Evolutionary conservation across 2,329 filamentous ascomycete genomes (phyloP), one percentile per base, ranked within the genome.

Genomic region (Aspergillus amoenus): DNA sequence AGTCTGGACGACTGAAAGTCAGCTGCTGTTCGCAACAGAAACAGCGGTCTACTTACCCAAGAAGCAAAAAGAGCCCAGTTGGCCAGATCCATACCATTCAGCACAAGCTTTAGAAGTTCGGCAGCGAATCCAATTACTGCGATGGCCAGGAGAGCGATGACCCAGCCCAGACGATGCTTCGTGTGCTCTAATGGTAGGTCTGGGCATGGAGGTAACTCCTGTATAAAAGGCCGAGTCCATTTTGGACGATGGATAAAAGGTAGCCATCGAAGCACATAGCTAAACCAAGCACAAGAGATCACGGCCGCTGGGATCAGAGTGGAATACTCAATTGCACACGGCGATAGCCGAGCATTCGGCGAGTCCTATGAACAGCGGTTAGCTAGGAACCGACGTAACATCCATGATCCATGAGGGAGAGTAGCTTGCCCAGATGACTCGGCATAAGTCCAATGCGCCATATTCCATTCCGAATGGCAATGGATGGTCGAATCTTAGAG

Each of bases 161-260:
- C 71, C 68, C 75, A 76, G 60, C 59, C 68, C 68, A 63, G 58
- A 41, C 66, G 61, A 41, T 61, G 68, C 57, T 56, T 67, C 22
- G 67, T 61, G 30, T 63, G 66, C 58, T 69, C 76, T 48, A 64
- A 70, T 52, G 67, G 71, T 48, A 70, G 61, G 45, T 73, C 69
- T 41, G 63, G 49, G 42, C 46, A 57, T 37, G 68, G 66, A 17
- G 64, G 61, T 18, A 70, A 61, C 57, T 84, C 81, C 17, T 75
- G 64, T 17, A 85, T 70, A 58, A 86, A 85, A 4, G 81, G 74
- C 47, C 66, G 73, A 18, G 76, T 77, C 83, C 84, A 86, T 70
- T 64, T 69, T 34, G 83, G 79, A 42, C 74, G 71, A 64, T 63
- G 68, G 37, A 56, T 57, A 27, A 59, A 52, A 1, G 70, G 43